Evolutionary conservation across 305 asterid genomes (phyloP), one percentile per base, ranked within the genome.

Genomic region (Plantago lanceolata): DNA sequence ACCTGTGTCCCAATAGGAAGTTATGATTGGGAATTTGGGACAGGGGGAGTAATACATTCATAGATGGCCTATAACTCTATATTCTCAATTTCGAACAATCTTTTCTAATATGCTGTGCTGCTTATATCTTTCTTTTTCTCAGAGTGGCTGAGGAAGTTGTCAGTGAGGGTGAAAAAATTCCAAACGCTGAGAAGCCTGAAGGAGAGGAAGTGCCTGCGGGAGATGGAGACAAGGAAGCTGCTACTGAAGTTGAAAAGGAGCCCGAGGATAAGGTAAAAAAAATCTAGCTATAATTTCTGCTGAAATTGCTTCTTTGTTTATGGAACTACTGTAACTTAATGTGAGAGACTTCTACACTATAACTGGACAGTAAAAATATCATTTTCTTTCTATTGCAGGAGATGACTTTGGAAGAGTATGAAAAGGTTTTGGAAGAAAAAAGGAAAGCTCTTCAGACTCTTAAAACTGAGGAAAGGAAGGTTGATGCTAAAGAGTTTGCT

Each of bases 361-460:
- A 48, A 6, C 19, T 49, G 7, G 55, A 18, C 4, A 4, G 55
- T 11, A 49, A 17, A 49, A 17, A 17, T 3, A 17, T 3, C 19
- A 49, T 7, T 48, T 50, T 9, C 4, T 6, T 26, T 28, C 3
- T 26, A 28, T 11, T 57, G 67, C 68, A 85, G 94, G 94, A 81
- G 71, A 86, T 86, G 94, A 86, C 94, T 13, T 85, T 86, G 54
- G 90, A 84, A 74, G 94, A 86, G 75, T 86, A 83, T 26, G 86
- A 81, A 79, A 86, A 79, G 78, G 70, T 79, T 69, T 75, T 73
- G 61, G 88, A 82, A 56, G 94, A 86, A 60, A 86, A 82, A 70
- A 75, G 87, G 62, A 82, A 86, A 74, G 87, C 83, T 48, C 63
- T 84, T 70, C 84, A 65, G 64, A 72, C 77, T 52, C 79, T 73